Evolutionary conservation across 164 flowering plant species (phyloP), one percentile per base, ranked within the genome.

Genomic region (grape (Vitis vinifera)): DNA sequence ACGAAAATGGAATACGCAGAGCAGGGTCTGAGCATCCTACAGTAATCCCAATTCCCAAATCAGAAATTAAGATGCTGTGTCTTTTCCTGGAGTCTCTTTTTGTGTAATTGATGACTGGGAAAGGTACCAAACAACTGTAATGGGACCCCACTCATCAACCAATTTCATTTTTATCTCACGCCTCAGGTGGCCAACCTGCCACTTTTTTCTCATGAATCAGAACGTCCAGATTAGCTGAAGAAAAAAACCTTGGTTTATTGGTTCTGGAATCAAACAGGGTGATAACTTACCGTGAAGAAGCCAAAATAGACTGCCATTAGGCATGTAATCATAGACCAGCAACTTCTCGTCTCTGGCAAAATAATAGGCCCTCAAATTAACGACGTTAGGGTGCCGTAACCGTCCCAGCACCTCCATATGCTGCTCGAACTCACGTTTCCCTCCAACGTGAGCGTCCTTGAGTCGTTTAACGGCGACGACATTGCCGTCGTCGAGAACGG

Each of bases 381-480:
- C 96, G 55, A 93, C 68, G 73, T 93, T 93, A 2, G 83, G 86
- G 66, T 93, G 97, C 61, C 85, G 71, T 11, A 91, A 64, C 76
- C 85, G 74, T 37, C 97, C 98, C 73, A 93, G 49, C 8, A 84
- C 71, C 71, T 88, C 97, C 94, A 93, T 90, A 15, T 83, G 89
- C 75, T 87, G 88, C 72, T 89, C 96, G 53, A 93, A 90, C 77
- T 90, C 97, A n/a, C 83, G 73, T 77, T 78, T 89, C 68, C 91
- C 88, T 4, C 79, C 83, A 3, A 79, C 71, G 70, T 72, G 75
- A 6, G 76, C 77, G 17, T 91, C 97, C 75, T 85, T 89, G 67
- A 93, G 77, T 66, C 96, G 66, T 69, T 93, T 93, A 73, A 93
- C 98, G 13, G 94, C 96, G n/a, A 91, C 97, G 37, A 88, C 90